Conservation (phyloP, 1,284 basidiomycete genomes). For the Boletus mariae region DNA sequence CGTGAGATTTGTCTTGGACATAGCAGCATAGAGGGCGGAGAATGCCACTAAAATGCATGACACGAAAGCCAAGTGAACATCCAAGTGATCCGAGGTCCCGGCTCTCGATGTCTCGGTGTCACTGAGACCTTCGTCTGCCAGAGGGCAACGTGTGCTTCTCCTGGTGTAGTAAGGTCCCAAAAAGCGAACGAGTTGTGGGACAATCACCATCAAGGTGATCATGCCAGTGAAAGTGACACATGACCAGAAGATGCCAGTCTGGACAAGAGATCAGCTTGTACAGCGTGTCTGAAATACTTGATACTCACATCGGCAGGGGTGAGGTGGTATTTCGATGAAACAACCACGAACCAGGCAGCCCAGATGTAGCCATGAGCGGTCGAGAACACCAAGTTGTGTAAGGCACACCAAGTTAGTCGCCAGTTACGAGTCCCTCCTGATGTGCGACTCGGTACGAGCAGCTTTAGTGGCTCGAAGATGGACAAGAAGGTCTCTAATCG, state of each 20-base stretch:
- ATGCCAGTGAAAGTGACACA: conserved; percentile 9
- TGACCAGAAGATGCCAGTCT: conserved; percentile 29
- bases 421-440: conserved; percentile 27
- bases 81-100: conserved; percentile 28
- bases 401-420: conserved; percentile 29
- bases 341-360: conserved; percentile 27
- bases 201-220: conserved; percentile 13
- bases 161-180: conserved; percentile 22
- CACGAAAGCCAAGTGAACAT: conserved; percentile 29
- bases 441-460: conserved; percentile 24
- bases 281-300: fast-evolving
- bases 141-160: not conserved
- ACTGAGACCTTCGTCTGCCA: not conserved
- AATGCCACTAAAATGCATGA: conserved; percentile 20
- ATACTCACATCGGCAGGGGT: conserved; percentile 23
- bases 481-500: conserved; percentile 1
- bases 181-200: conserved; percentile 19
- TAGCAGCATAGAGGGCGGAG: conserved; percentile 17
- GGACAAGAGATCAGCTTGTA: conserved; percentile 4
- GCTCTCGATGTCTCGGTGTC: conserved; percentile 5
- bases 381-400: conserved; percentile 24
- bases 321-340: conserved; percentile 22
- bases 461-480: conserved; percentile 27
- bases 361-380: conserved; percentile 18
- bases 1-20: conserved; percentile 6